These are phyloP conservation scores for Macrotyloma uniflorum DNA, from an alignment of 306 rosid species.

Conservation along the genomic window DNA sequence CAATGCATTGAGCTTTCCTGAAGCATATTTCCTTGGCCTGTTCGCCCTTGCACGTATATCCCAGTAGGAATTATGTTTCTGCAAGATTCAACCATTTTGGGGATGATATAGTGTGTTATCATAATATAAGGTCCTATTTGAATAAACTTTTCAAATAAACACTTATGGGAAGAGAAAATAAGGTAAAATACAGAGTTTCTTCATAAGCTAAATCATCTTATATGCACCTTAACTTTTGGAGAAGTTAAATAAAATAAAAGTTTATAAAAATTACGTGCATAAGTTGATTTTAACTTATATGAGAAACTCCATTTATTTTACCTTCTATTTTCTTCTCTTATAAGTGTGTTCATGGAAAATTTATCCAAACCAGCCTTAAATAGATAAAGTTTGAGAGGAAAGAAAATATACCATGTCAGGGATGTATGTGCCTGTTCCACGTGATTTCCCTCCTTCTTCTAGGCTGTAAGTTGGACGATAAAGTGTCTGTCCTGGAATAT, in stretches of 20 bases:
- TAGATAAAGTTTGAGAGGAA: slow-evolving; percentile 6
- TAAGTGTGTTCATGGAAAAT: not conserved
- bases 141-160: not conserved
- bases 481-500: slow-evolving; percentile 27
- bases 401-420: slow-evolving; percentile 59
- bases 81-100: slow-evolving; percentile 37
- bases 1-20: not conserved
- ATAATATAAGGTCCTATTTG: not conserved
- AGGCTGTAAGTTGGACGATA: slow-evolving; percentile 32
- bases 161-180: not conserved
- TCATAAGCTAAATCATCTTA: not conserved
- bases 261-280: not conserved
- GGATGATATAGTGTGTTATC: slow-evolving; percentile 32
- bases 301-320: not conserved
- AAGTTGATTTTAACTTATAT: not conserved
- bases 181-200: not conserved
- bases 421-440: slow-evolving; percentile 80
- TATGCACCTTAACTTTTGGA: not conserved
- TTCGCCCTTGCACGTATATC: slow-evolving; percentile 21
- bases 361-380: not conserved
- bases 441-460: slow-evolving; percentile 44
- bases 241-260: not conserved
- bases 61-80: slow-evolving; percentile 43
- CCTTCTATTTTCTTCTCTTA: not conserved
- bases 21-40: slow-evolving; percentile 34